These are phyloP conservation scores for Phytomonas sp. DNA, from an alignment of 208 protist species.

Conservation along the genomic window DNA sequence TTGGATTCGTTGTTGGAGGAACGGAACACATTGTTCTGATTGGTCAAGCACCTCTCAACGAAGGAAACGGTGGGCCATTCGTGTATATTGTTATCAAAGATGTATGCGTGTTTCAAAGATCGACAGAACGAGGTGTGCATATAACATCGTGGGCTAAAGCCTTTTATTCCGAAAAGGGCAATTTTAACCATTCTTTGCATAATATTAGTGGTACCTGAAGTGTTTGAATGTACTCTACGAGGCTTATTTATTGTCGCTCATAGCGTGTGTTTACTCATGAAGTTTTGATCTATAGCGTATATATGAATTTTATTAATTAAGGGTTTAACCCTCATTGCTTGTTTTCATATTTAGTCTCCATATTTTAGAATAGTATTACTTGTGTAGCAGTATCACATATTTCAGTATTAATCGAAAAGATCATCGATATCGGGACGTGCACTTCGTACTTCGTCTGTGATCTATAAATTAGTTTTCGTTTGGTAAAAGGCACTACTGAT, in stretches of 20 bases:
- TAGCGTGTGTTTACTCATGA: background rate
- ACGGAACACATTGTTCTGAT: slow-evolving; percentile 46
- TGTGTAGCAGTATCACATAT: background rate
- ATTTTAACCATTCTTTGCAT: background rate
- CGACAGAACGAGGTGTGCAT: background rate
- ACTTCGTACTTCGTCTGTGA: background rate
- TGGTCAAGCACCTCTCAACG: slow-evolving; percentile 26
- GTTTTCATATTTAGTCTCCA: slow-evolving; percentile 9
- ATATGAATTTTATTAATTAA: slow-evolving; percentile 1
- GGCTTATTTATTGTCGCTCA: background rate
- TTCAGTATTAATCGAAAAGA: background rate
- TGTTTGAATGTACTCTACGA: background rate
- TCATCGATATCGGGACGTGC: background rate
- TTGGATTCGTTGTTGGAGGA: slow-evolving; percentile 83
- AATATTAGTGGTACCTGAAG: background rate
- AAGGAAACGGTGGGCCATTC: slow-evolving; percentile 35
- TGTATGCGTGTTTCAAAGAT: slow-evolving; percentile 25
- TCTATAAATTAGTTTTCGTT: background rate
- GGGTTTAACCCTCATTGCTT: slow-evolving; percentile 7
- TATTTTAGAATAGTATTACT: slow-evolving; percentile 5
- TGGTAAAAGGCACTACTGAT: slow-evolving; percentile 1
- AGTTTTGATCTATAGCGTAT: slow-evolving; percentile 7
- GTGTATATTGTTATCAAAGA: slow-evolving; percentile 49
- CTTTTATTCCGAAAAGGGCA: background rate
- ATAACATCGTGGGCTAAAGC: background rate